Base-by-base conservation (phyloP, 164 flowering plant genomes). In the Buxus sempervirens region DNA sequence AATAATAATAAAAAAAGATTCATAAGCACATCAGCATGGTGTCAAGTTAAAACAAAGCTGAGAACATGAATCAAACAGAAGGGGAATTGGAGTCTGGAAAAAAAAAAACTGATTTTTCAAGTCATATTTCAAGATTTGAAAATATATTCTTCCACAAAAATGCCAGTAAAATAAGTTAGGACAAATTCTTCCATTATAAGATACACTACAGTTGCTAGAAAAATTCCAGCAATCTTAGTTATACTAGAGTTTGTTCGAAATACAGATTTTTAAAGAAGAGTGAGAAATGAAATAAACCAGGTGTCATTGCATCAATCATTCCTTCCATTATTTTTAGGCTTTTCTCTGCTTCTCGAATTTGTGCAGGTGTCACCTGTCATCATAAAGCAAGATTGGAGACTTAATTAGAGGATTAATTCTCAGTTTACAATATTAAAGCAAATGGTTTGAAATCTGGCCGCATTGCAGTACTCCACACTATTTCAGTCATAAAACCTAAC, bases 251-350 rank as follows among this genome's bases (percentile, higher is more conserved):
- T 32, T 32, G 5, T 32, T 32, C 7, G 38, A 32, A 32, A 7
- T 32, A 32, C 38, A 14, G 21, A 41, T 12, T 41, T 60, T 59
- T 54, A 58, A 9, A 62, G 38, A 65, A 32, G 42, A 22, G 6
- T 56, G 53, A 53, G 62, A 72, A 62, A 57, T 69, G 51, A 71
- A 5, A 68, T 64, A 60, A 21, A 95, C 98, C 97, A 42, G 96
- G 91, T 25, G 98, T 95, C 98, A 95, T 91, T 42, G 79, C 96
- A 81, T 91, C 95, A 72, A 91, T 89, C 94, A 95, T 95, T 65
- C 78, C 81, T 80, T 95, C 98, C 97, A 95, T 90, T 57, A 90
- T 70, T 79, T 82, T 83, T 63, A 90, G 78, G 81, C 81, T 95
- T 84, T 89, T 95, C 80, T 95, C 98, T 63, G 97, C 96, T 80